Conservation (phyloP, 441 rosid genomes). For the Caryocar brasiliense region DNA sequence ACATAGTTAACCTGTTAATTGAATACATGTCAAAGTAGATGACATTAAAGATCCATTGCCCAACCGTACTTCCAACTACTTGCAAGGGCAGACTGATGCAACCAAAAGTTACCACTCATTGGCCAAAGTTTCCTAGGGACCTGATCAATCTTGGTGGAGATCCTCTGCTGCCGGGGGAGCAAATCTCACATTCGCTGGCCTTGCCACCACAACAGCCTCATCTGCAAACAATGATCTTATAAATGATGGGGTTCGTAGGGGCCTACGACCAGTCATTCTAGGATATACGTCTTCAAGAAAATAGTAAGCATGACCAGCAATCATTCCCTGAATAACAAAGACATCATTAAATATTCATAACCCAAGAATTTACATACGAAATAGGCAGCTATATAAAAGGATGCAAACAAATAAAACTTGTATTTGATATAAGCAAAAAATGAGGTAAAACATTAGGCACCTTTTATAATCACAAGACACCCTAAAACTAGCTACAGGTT, state of each 20-base stretch:
- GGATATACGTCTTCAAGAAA: slow-evolving; percentile 96
- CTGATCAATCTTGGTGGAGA: slow-evolving; percentile 48
- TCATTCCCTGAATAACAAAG: slow-evolving; percentile 68
- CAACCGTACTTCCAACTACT: neutral
- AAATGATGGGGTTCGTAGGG: slow-evolving; percentile 75
- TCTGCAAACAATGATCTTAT: slow-evolving; percentile 81
- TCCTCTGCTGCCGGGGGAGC: slow-evolving; percentile 66
- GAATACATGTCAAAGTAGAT: slow-evolving; percentile 4
- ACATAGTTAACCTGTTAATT: slow-evolving; percentile 15
- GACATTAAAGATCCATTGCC: neutral
- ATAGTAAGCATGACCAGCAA: slow-evolving; percentile 96
- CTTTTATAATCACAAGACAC: too few relatives aligned
- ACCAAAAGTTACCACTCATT: slow-evolving; percentile 6
- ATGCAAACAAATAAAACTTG: too few relatives aligned
- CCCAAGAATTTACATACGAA: neutral
- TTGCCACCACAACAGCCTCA: slow-evolving; percentile 69
- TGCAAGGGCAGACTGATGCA: neutral
- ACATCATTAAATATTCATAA: neutral
- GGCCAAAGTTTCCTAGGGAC: neutral
- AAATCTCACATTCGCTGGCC: slow-evolving; percentile 71
- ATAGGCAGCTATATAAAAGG: neutral
- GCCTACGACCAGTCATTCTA: slow-evolving; percentile 78
- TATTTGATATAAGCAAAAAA: too few relatives aligned
- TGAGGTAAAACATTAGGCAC: too few relatives aligned
- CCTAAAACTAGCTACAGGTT: too few relatives aligned